phyloP scores from a whole-genome alignment of 2,329 filamentous ascomycete genomes.

The Pestalotiopsis sp. region DNA sequence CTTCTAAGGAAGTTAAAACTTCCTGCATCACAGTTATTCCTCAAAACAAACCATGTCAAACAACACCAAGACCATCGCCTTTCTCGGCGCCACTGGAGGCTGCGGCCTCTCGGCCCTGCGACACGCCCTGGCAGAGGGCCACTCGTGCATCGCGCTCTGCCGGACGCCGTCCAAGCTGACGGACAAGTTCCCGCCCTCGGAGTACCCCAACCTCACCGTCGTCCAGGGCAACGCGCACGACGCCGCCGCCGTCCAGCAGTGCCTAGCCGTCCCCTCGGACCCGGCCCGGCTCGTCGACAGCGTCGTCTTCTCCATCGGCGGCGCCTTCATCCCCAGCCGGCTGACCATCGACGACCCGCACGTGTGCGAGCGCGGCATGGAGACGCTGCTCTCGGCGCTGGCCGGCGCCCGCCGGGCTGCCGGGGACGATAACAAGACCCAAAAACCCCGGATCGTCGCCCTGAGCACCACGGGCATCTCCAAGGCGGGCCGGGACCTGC shows the following conservation, averaged over 20 bases:
- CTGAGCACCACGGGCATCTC: slow-evolving; percentile 47
- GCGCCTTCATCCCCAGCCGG: slow-evolving; percentile 31
- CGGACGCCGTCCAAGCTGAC: slow-evolving; percentile 53
- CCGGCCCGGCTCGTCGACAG: slow-evolving; percentile 42
- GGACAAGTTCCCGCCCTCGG: slow-evolving; percentile 31
- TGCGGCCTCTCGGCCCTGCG: slow-evolving; percentile 49
- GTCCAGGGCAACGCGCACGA: slow-evolving; percentile 51
- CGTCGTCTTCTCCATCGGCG: slow-evolving; percentile 52
- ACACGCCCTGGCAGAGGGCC: slow-evolving; percentile 45
- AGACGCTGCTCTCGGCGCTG: slow-evolving; percentile 43
- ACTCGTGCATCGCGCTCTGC: slow-evolving; percentile 51
- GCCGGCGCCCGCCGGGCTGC: slow-evolving; percentile 28
- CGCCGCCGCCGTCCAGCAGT: slow-evolving; percentile 35
- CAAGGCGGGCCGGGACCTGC: slow-evolving; percentile 41
- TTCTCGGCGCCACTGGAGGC: slow-evolving; percentile 57
- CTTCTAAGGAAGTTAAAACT: not conserved
- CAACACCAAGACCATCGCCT: slow-evolving; percentile 43
- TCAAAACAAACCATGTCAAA: slow-evolving; percentile 15
- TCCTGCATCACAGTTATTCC: not conserved
- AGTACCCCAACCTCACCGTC: slow-evolving; percentile 42
- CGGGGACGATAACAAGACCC: slow-evolving; percentile 12
- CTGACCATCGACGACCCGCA: slow-evolving; percentile 45
- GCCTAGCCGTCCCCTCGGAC: slow-evolving; percentile 31
- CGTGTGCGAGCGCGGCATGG: slow-evolving; percentile 49
- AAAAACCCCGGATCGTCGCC: slow-evolving; percentile 38